Conservation (phyloP, 768 basidiomycete species). For the Boletus sp. region DNA sequence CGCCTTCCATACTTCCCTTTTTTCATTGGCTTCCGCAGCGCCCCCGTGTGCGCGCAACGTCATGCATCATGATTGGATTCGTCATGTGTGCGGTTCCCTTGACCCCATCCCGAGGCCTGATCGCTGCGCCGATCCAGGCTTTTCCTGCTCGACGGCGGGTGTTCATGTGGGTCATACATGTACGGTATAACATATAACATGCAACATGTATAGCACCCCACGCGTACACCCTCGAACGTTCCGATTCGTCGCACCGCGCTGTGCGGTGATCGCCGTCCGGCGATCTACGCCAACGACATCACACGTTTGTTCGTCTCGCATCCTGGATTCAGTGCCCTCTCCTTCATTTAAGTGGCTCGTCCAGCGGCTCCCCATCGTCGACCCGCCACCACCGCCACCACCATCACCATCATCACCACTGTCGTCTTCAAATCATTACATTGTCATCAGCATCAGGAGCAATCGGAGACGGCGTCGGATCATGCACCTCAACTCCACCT, state of each 20-base stretch:
- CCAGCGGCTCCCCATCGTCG: not conserved
- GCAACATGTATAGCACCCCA: not conserved
- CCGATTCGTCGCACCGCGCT: not conserved
- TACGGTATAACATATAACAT: not conserved
- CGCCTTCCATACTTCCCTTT: not conserved
- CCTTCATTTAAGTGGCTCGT: not conserved
- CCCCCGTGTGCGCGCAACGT: not conserved
- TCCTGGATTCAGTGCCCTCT: not conserved
- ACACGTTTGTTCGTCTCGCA: not conserved
- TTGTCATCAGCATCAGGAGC: not conserved
- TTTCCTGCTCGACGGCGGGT: not conserved
- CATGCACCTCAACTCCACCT: not conserved
- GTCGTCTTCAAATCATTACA: not conserved
- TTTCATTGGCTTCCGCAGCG: no score
- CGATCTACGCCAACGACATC: not conserved
- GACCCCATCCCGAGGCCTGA: not conserved
- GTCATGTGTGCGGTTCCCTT: not conserved
- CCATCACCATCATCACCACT: not conserved
- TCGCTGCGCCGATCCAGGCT: not conserved
- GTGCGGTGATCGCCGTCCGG: not conserved
- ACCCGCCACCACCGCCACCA: not conserved
- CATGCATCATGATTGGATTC: not conserved
- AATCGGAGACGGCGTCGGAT: not conserved
- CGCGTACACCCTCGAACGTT: not conserved
- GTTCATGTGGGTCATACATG: not conserved